phyloP scores from a whole-genome alignment of 306 rosid genomes.

The Cucurbita maxima region DNA sequence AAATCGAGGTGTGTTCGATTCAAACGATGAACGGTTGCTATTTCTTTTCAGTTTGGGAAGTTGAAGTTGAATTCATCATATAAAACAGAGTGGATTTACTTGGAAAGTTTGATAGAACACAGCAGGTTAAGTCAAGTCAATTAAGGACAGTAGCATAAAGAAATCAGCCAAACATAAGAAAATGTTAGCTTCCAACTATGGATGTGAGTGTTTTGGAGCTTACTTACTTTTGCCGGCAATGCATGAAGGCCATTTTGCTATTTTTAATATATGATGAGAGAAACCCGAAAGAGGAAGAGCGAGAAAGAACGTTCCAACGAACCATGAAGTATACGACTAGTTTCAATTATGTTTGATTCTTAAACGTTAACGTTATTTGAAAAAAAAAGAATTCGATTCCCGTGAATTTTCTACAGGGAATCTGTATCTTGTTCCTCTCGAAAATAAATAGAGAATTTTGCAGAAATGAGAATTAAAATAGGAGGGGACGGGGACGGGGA shows the following conservation, averaged over 20 bases:
- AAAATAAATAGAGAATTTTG: too few relatives aligned
- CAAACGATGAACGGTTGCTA: not conserved
- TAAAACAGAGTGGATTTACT: not conserved
- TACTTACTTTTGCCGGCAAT: not conserved
- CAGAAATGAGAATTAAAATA: too few relatives aligned
- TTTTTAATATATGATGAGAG: not conserved
- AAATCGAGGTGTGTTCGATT: not conserved
- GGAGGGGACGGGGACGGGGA: too few relatives aligned
- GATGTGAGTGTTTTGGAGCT: not conserved
- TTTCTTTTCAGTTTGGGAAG: not conserved
- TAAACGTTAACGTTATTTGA: not conserved
- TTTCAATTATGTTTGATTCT: not conserved
- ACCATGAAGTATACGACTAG: not conserved
- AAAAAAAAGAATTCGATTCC: not conserved
- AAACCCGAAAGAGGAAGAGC: not conserved
- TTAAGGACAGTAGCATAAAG: not conserved
- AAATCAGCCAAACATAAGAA: slow-evolving; percentile 1
- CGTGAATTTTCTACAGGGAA: too few relatives aligned
- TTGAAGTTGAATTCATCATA: not conserved
- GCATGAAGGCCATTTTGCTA: not conserved
- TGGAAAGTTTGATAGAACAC: not conserved
- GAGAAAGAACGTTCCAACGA: not conserved
- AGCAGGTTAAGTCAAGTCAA: not conserved
- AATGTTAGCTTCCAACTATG: not conserved
- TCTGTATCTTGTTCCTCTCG: too few relatives aligned